These are phyloP conservation scores for Flaveria robusta DNA, from an alignment of 129 eudicot species.

Conservation along the genomic window DNA sequence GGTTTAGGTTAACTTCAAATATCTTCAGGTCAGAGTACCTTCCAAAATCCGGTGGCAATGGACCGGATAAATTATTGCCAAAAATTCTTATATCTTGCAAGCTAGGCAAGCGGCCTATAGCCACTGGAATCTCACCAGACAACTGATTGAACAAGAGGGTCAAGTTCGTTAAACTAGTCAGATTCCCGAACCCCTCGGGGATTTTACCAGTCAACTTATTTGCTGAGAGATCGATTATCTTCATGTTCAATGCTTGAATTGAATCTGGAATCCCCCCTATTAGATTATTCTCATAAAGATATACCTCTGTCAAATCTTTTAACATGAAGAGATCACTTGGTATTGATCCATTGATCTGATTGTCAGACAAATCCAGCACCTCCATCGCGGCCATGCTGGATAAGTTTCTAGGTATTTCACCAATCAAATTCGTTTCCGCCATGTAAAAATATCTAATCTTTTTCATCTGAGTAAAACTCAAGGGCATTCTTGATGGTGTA, in stretches of 20 bases:
- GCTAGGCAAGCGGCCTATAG: conserved; percentile 53
- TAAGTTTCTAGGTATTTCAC: conserved; percentile 61
- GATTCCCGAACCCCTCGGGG: conserved; percentile 60
- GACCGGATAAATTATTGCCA: conserved; percentile 57
- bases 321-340: conserved; percentile 60
- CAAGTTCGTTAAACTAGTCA: conserved; percentile 47
- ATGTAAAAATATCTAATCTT: conserved; percentile 47
- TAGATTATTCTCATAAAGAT: conserved; percentile 53
- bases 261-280: conserved; percentile 65
- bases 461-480: conserved; percentile 44
- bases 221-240: conserved; percentile 54
- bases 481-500: conserved; percentile 50
- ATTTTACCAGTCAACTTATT: conserved; percentile 61
- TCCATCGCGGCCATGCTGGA: conserved; percentile 55
- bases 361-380: conserved; percentile 53
- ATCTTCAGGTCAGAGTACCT: conserved; percentile 48
- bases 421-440: conserved; percentile 53
- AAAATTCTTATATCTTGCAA: conserved; percentile 44
- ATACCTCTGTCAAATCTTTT: conserved; percentile 50
- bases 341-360: conserved; percentile 53
- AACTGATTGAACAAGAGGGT: conserved; percentile 51
- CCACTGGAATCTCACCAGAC: conserved; percentile 64
- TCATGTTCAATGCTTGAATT: conserved; percentile 50
- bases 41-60: conserved; percentile 73
- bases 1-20: conserved; percentile 53